These are phyloP conservation scores for Aegle marmelos DNA, from an alignment of 345 rosid genomes.

Conservation along the genomic window DNA sequence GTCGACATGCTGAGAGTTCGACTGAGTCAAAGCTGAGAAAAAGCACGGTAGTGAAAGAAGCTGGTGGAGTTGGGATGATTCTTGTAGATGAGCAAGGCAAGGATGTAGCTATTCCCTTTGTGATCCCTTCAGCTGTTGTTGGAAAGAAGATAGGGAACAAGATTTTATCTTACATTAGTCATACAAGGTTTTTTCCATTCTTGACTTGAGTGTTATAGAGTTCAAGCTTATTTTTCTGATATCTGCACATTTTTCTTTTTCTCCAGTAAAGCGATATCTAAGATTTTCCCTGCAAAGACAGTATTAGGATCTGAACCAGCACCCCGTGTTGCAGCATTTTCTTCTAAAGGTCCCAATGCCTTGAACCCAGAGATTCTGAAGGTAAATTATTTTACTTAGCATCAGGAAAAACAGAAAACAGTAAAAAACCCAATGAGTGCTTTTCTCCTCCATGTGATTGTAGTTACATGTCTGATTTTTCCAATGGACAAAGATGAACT, in stretches of 20 bases:
- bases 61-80: slow-evolving; percentile 62
- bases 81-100: slow-evolving; percentile 45
- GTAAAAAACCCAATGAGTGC: neutral
- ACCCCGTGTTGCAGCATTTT: slow-evolving; percentile 48
- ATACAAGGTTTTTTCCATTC: slow-evolving; percentile 34
- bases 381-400: slow-evolving; percentile 21
- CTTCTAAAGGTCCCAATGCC: slow-evolving; percentile 55
- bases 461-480: neutral
- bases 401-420: neutral
- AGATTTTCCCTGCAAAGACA: slow-evolving; percentile 41
- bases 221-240: slow-evolving; percentile 18
- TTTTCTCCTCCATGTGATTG: slow-evolving; percentile 2
- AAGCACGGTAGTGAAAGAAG: slow-evolving; percentile 45
- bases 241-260: neutral
- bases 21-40: slow-evolving; percentile 51
- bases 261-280: slow-evolving; percentile 38
- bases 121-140: slow-evolving; percentile 50
- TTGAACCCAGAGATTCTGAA: slow-evolving; percentile 54
- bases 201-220: neutral
- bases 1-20: slow-evolving; percentile 50
- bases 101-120: slow-evolving; percentile 51
- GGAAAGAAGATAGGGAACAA: slow-evolving; percentile 40
- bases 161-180: slow-evolving; percentile 40
- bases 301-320: slow-evolving; percentile 46
- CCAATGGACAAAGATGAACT: slow-evolving; percentile 6